Evolutionary conservation across 768 basidiomycete genomes (phyloP).

Genomic region (Agaricus blazei): DNA sequence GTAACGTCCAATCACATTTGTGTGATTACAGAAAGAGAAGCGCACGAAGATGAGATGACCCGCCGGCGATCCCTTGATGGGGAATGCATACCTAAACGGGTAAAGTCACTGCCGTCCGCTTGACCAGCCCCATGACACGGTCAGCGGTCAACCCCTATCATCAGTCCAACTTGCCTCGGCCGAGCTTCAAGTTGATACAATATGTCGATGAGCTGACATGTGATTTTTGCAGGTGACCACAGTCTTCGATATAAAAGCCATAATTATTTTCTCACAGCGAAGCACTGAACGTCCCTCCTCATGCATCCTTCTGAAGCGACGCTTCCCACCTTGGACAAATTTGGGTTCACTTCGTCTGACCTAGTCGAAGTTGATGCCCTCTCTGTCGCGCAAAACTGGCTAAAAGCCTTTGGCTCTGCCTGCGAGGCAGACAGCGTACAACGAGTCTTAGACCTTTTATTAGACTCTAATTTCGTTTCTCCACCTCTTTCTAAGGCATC

Average conservation of each 20-base stretch:
- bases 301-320: slow-evolving; percentile 19
- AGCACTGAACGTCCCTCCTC: background rate
- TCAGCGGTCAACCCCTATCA: too few species aligned
- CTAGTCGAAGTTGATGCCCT: slow-evolving; percentile 29
- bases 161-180: too few species aligned
- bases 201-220: too few species aligned
- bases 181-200: too few species aligned
- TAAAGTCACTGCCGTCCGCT: too few species aligned
- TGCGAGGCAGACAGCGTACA: slow-evolving; percentile 28
- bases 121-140: too few species aligned
- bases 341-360: slow-evolving; percentile 19
- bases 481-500: slow-evolving; percentile 5
- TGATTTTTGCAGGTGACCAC: background rate
- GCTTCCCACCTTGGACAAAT: slow-evolving; percentile 24
- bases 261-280: background rate
- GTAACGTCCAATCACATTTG: too few species aligned
- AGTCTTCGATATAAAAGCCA: background rate
- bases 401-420: slow-evolving; percentile 29
- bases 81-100: too few species aligned
- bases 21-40: too few species aligned
- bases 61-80: too few species aligned
- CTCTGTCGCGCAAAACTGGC: slow-evolving; percentile 34
- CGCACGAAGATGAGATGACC: too few species aligned
- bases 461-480: slow-evolving; percentile 23
- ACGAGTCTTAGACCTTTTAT: slow-evolving; percentile 28